phyloP scores from a whole-genome alignment of 768 basidiomycete genomes.

The Pulveroboletus sp. region DNA sequence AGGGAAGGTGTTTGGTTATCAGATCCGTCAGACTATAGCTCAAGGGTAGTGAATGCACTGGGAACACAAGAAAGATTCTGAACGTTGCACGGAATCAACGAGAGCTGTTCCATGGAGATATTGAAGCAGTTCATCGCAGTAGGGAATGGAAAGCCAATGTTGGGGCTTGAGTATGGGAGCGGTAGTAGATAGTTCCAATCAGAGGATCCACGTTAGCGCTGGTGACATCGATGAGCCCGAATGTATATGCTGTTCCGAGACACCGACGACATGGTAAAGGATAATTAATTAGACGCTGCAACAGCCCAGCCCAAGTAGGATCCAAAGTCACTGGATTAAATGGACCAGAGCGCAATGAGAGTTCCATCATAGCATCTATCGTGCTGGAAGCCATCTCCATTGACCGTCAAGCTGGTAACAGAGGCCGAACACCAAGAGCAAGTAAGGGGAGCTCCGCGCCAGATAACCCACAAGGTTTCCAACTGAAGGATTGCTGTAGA shows the following conservation, averaged over 20 bases:
- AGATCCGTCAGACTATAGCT: too few relatives aligned
- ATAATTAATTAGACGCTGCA: background rate
- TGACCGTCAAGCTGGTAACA: conserved; percentile 10
- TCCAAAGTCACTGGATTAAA: background rate
- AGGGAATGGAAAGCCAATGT: background rate
- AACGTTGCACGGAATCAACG: conserved; percentile 11
- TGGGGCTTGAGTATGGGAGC: background rate
- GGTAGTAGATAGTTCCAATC: conserved; percentile 10
- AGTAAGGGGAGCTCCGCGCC: conserved; percentile 11
- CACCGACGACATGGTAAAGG: conserved; percentile 4
- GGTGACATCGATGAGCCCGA: conserved; percentile 11
- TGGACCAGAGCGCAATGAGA: background rate
- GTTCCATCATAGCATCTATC: fast-evolving
- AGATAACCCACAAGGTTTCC: conserved; percentile 7
- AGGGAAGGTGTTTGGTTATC: too few relatives aligned
- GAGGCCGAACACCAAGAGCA: conserved; percentile 14
- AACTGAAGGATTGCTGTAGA: conserved; percentile 13
- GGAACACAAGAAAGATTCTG: conserved; percentile 3
- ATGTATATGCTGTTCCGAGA: background rate
- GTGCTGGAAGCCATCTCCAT: background rate
- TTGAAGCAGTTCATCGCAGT: conserved; percentile 15
- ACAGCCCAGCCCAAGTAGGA: background rate
- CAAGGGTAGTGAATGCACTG: too few relatives aligned
- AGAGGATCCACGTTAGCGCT: background rate
- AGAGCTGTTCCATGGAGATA: conserved; percentile 10